Conservation (phyloP, 2,329 filamentous ascomycete species). For the Fusarium duplospermum region DNA sequence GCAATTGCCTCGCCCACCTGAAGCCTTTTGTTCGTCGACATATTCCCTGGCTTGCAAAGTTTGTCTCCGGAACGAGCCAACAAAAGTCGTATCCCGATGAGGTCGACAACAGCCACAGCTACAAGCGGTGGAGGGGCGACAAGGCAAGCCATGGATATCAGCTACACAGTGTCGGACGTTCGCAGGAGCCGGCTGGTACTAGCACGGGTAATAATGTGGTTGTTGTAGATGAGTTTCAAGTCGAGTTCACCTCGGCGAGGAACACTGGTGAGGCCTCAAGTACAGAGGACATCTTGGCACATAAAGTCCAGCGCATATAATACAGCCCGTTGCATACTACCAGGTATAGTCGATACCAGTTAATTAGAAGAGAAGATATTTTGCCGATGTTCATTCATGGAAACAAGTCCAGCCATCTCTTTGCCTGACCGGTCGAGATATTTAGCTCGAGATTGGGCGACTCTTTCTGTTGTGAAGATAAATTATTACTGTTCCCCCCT, state of each 20-base stretch:
- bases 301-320: background rate
- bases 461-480: background rate
- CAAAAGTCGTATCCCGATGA: background rate
- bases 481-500: too few relatives aligned
- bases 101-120: constrained; percentile 1
- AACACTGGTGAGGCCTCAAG: background rate
- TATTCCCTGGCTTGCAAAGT: background rate
- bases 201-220: background rate
- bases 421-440: background rate
- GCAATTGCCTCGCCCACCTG: constrained; percentile 1
- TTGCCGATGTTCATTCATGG: background rate
- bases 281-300: background rate
- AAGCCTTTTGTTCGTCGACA: constrained; percentile 12
- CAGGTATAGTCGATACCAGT: background rate
- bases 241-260: background rate
- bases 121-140: constrained; percentile 4
- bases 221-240: background rate
- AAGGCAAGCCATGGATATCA: background rate
- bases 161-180: background rate
- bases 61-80: background rate
- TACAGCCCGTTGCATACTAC: background rate
- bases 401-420: background rate
- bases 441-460: background rate
- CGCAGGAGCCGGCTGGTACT: background rate
- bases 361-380: background rate